A percentile compares a stretch with the other conserved stretches of the same genome.
phyloP scores from a whole-genome alignment of 208 protist species.

The Acanthamoeba healyi region DNA sequence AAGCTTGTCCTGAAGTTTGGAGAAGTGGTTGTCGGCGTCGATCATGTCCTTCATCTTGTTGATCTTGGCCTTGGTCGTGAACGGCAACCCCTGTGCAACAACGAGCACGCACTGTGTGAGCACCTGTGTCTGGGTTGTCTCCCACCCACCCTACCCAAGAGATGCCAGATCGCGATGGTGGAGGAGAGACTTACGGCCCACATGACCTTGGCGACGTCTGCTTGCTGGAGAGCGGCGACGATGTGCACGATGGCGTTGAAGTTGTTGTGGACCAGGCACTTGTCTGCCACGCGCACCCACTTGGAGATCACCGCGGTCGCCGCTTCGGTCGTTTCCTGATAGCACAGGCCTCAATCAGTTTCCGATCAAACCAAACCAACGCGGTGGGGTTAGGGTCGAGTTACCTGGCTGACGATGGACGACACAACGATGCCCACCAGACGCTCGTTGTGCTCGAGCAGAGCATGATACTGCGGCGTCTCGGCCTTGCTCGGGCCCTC shows the following conservation, averaged over 20 bases:
- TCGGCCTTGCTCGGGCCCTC: background rate
- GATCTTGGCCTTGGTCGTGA: background rate
- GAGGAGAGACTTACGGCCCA: background rate
- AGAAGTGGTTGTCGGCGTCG: constrained; percentile 20
- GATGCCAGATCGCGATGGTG: no score
- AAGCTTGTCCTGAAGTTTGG: constrained; percentile 25
- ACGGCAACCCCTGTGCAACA: background rate
- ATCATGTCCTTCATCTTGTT: constrained; percentile 32
- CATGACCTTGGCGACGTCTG: constrained; percentile 10
- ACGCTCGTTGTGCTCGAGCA: constrained; percentile 30
- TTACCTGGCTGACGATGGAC: constrained; percentile 21
- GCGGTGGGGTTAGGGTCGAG: no score
- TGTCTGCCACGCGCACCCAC: constrained; percentile 23
- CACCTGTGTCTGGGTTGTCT: background rate
- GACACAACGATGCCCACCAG: background rate
- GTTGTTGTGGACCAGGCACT: constrained; percentile 41
- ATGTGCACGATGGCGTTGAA: constrained; percentile 62
- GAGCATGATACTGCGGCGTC: background rate
- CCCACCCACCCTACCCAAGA: no score
- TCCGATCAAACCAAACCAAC: background rate
- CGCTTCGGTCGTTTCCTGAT: constrained; percentile 1
- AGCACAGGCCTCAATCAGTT: no score
- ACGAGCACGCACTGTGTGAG: no score
- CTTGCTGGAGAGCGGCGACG: background rate
- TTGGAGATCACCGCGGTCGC: background rate